Percentiles rank a stretch among this genome's conserved stretches.
Conservation (phyloP, 208 protist genomes). For the Wallacemonas collosoma region DNA sequence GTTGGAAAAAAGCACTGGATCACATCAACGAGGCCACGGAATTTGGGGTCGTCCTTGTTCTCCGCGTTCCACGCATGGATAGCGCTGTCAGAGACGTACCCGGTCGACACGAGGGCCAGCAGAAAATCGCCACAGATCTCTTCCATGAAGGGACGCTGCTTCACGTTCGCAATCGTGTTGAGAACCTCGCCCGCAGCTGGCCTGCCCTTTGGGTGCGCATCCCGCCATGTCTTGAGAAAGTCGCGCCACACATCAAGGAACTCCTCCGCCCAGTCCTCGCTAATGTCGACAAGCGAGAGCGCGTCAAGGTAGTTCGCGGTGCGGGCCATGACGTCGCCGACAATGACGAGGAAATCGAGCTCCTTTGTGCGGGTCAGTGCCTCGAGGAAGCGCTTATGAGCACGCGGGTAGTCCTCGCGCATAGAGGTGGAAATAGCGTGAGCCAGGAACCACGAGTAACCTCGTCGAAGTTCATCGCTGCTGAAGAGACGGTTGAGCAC, state of each 20-base stretch:
- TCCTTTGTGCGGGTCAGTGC: slow-evolving; percentile 38
- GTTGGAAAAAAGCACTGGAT: slow-evolving; percentile 19
- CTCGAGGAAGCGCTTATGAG: slow-evolving; percentile 66
- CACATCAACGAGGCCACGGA: slow-evolving; percentile 17
- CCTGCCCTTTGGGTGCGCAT: slow-evolving; percentile 21
- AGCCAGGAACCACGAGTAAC: slow-evolving; percentile 81
- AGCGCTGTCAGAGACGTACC: slow-evolving; percentile 30
- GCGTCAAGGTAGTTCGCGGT: slow-evolving; percentile 86
- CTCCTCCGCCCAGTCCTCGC: slow-evolving; percentile 73
- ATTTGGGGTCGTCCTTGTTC: slow-evolving; percentile 27
- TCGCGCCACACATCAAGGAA: slow-evolving; percentile 76
- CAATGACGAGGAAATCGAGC: slow-evolving; percentile 54
- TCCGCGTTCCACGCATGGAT: slow-evolving; percentile 36
- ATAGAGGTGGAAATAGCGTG: slow-evolving; percentile 56
- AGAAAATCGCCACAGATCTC: slow-evolving; percentile 81
- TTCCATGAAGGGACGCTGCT: slow-evolving; percentile 67
- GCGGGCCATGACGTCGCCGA: slow-evolving; percentile 74
- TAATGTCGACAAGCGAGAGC: slow-evolving; percentile 38
- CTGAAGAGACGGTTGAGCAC: slow-evolving; percentile 59
- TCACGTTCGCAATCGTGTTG: slow-evolving; percentile 43
- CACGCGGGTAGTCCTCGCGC: slow-evolving; percentile 70
- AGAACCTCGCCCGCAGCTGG: slow-evolving; percentile 34
- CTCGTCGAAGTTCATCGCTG: slow-evolving; percentile 54
- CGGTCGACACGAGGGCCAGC: slow-evolving; percentile 45
- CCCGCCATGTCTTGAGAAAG: slow-evolving; percentile 43